Evolutionary conservation across 2,329 filamentous ascomycete genomes (phyloP).

Genomic region (Aspergillus sp.): DNA sequence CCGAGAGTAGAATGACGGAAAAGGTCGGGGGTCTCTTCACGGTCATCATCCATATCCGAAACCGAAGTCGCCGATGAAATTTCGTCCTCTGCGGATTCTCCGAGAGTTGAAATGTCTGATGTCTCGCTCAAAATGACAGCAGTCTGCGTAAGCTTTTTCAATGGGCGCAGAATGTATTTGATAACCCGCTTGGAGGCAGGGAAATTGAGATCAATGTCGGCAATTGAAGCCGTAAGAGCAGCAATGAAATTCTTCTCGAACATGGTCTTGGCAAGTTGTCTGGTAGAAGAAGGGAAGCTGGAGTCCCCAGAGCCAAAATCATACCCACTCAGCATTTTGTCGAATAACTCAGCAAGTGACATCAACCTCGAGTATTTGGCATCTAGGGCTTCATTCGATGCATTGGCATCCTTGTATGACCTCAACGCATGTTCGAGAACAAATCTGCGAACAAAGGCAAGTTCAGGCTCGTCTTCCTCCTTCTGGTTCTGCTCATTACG

Average conservation of each 20-base stretch:
- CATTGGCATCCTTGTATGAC: conserved; percentile 82
- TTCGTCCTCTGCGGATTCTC: conserved; percentile 76
- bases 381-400: conserved; percentile 75
- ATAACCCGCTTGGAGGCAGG: conserved; percentile 89
- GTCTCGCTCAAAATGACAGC: conserved; percentile 80
- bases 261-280: conserved; percentile 89
- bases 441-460: conserved; percentile 90
- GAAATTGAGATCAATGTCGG: conserved; percentile 93
- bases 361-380: conserved; percentile 83
- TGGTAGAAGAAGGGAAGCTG: conserved; percentile 57
- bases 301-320: conserved; percentile 55
- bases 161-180: conserved; percentile 89
- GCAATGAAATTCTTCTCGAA: conserved; percentile 96
- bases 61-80: conserved; percentile 82
- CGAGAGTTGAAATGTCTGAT: conserved; percentile 65
- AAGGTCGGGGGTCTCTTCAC: conserved; percentile 92
- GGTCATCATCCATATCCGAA: conserved; percentile 78
- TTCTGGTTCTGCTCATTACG: conserved; percentile 36
- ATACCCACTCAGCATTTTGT: conserved; percentile 81
- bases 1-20: conserved; percentile 95
- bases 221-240: conserved; percentile 83
- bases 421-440: conserved; percentile 90
- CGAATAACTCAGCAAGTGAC: conserved; percentile 84
- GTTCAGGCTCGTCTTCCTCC: conserved; percentile 40
- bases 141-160: conserved; percentile 81